phyloP scores from a whole-genome alignment of 164 flowering plant genomes.

The Umbellularia californica region DNA sequence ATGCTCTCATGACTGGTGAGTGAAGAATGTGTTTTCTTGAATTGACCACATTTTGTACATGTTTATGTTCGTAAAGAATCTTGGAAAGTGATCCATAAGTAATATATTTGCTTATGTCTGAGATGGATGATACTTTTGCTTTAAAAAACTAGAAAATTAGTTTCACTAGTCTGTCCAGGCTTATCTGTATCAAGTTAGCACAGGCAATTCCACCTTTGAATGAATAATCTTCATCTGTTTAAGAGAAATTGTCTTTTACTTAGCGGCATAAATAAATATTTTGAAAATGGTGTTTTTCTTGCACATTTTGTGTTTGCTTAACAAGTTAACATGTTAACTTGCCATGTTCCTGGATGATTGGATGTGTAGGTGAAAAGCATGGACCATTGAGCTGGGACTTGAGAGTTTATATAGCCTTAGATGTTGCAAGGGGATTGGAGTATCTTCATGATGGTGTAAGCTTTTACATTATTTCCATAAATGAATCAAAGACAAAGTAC shows the following conservation, averaged over 20 bases:
- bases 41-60: too few relatives aligned
- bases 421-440: conserved; percentile 96
- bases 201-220: too few relatives aligned
- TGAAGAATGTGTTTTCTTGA: not conserved
- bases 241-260: too few relatives aligned
- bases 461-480: conserved; percentile 1
- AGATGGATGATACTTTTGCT: not conserved
- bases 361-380: conserved; percentile 50
- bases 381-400: conserved; percentile 76
- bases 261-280: too few relatives aligned
- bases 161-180: not conserved
- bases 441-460: conserved; percentile 98
- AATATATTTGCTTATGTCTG: not conserved
- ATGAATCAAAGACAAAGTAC: not conserved
- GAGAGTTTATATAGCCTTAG: conserved; percentile 79
- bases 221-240: too few relatives aligned
- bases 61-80: not conserved
- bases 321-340: not conserved
- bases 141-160: not conserved
- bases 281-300: too few relatives aligned
- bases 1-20: not conserved
- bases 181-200: too few relatives aligned
- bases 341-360: conserved; percentile 1
- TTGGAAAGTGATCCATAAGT: too few relatives aligned
- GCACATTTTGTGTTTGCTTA: too few relatives aligned